A percentile compares a stretch with the other conserved stretches of the same genome.
Conservation (phyloP, 2,329 filamentous ascomycete genomes). For the Ambrosiella beaveri region DNA sequence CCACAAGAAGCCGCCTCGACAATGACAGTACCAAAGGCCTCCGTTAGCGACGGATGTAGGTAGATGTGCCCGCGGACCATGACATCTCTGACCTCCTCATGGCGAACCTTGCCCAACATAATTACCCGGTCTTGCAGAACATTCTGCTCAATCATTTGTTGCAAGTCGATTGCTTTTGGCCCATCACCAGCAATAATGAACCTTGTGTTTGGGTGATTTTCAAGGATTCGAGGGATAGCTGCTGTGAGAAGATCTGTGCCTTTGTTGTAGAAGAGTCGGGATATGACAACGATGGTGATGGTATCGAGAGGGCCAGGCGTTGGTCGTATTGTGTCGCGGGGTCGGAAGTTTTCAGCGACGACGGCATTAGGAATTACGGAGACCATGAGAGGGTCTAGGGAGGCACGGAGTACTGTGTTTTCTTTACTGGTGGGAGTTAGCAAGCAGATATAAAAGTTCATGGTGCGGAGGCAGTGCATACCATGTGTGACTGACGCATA, state of each 20-base stretch:
- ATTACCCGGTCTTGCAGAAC: slow-evolving; percentile 87
- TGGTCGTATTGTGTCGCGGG: slow-evolving; percentile 41
- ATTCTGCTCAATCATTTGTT: slow-evolving; percentile 94
- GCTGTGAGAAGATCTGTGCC: slow-evolving; percentile 94
- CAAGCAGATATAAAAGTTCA: not conserved
- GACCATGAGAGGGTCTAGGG: slow-evolving; percentile 88
- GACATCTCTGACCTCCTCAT: slow-evolving; percentile 92
- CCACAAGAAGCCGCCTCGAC: slow-evolving; percentile 94
- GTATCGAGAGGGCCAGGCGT: slow-evolving; percentile 66
- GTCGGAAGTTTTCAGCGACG: slow-evolving; percentile 88
- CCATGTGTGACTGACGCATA: slow-evolving; percentile 97
- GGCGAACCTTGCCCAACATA: slow-evolving; percentile 77
- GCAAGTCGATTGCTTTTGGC: slow-evolving; percentile 90
- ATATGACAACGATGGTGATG: slow-evolving; percentile 94
- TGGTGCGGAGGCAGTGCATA: slow-evolving; percentile 24
- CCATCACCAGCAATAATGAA: slow-evolving; percentile 95
- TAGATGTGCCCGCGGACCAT: slow-evolving; percentile 97
- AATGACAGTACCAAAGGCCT: slow-evolving; percentile 94
- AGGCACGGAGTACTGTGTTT: slow-evolving; percentile 88
- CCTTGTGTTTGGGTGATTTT: slow-evolving; percentile 76
- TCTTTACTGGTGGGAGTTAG: slow-evolving; percentile 51
- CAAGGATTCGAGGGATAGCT: slow-evolving; percentile 80
- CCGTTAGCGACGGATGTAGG: slow-evolving; percentile 82
- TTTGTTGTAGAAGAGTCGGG: slow-evolving; percentile 96
- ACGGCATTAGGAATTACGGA: slow-evolving; percentile 92